Evolutionary conservation across 495 filamentous ascomycete genomes (phyloP).

Genomic region (Neurospora sp.): DNA sequence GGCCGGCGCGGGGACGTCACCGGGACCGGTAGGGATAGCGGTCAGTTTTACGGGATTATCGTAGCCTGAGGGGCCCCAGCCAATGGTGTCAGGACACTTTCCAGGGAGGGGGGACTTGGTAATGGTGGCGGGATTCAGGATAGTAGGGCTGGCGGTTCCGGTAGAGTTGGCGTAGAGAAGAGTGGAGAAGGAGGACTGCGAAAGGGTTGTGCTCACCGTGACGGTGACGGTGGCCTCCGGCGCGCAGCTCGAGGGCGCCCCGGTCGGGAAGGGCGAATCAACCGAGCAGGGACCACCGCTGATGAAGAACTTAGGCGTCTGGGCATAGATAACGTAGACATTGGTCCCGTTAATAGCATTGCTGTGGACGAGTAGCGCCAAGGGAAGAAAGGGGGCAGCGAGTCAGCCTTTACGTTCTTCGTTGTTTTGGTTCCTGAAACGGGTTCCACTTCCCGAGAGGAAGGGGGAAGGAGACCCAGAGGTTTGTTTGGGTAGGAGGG

Average conservation of each 20-base stretch:
- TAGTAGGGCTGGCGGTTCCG: constrained; percentile 2
- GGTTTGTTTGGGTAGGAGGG: not conserved
- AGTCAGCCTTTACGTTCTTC: not conserved
- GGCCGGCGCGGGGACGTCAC: constrained; percentile 2
- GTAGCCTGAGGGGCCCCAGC: constrained; percentile 19
- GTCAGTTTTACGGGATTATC: constrained; percentile 13
- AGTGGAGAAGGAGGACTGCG: constrained; percentile 1
- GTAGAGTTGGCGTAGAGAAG: constrained; percentile 3
- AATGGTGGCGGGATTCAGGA: not conserved
- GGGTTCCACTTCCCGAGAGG: not conserved
- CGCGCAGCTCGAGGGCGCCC: constrained; percentile 10
- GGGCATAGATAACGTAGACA: constrained; percentile 39
- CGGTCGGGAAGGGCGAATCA: not conserved
- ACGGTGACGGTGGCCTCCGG: constrained; percentile 19
- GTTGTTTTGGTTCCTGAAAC: not conserved
- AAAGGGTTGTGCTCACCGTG: constrained; percentile 21
- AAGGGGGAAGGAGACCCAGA: not conserved
- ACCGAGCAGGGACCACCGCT: constrained; percentile 14
- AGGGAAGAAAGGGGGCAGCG: not conserved
- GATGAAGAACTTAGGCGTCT: constrained; percentile 33
- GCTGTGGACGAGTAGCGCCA: constrained; percentile 7
- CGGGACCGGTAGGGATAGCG: constrained; percentile 4
- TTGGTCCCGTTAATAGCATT: constrained; percentile 42
- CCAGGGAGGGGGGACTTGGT: constrained; percentile 4
- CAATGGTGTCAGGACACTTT: constrained; percentile 21